Base-by-base conservation (phyloP, 2,329 filamentous ascomycete genomes). In the Fusarium poae region DNA sequence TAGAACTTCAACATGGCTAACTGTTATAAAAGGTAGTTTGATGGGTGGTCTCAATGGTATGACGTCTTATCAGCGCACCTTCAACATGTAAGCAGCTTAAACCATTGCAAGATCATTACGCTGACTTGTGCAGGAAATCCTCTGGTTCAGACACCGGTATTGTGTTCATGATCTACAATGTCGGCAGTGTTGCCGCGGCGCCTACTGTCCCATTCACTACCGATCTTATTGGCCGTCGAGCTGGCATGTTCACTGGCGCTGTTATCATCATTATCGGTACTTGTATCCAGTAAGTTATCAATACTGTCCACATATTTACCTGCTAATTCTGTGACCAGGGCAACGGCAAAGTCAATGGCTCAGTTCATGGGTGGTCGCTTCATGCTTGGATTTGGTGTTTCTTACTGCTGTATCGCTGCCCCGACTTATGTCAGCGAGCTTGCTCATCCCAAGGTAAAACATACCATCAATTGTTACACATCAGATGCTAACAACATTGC, bases 301-400 rank as follows among this genome's bases (percentile, higher is more conserved):
- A 2, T 4, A 4, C 0, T 0, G 3, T 0, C 10, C 1, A 3
- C 15, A 1, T 0, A 25, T 16, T 12, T 25, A 1, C 15, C 2
- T 9, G 2, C 53, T 65, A 18, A 65, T 6, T 5, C 2, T 1
- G 5, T 0, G 1, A 12, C 12, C 16, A 71, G 68, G 27, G 78
- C 81, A 3, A 76, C 75, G 7, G 75, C 71, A 32, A 77, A 80
- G 42, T 74, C 62, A 0, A 46, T 72, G 44, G 40, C 74, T 16
- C 80, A 81, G 46, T 81, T 83, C n/a, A 77, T 83, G 39, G 80
- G 81, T 9, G 85, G 85, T 4, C 82, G 85, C 25, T 87, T 88
- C 66, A 75, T 88, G 6, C 82, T 88, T 1, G 86, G 86, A 20
- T 88, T 88, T 54, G 81, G 81, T 18, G 79, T 82, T 8, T 78